Base-by-base conservation (phyloP, 2,329 filamentous ascomycete genomes). In the Stagonosporopsis chrysanthemi region DNA sequence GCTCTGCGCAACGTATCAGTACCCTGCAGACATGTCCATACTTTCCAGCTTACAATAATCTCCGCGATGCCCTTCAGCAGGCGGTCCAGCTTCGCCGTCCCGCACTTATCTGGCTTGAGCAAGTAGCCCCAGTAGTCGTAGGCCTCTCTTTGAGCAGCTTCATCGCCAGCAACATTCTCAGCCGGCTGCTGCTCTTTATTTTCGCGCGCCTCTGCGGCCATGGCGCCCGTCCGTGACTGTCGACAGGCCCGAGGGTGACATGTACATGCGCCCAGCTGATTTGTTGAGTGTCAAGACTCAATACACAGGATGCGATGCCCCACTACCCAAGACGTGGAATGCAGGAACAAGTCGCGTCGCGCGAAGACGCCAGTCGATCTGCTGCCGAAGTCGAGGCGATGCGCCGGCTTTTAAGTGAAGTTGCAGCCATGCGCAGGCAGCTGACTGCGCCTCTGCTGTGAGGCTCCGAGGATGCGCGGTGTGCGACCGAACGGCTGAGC, bases 71-170 rank as follows among this genome's bases (percentile, higher is more conserved):
- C 81, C 53, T 74, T 72, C 26, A 83, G 72, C 49, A 83, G 63
- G 26, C 75, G 70, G 65, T 82, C 79, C 39, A 83, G 71, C 62
- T 75, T 72, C 23, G 79, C 75, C 3, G 79, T 82, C 29, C 80
- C 81, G 51, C 79, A 81, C 67, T 82, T 82, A 74, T 83, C 80
- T n/a, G 73, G 66, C 66, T 80, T 78, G 70, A 83, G 79, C 35
- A 83, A 68, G 60, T 81, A 82, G 12, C 79, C 80, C 81, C 81
- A 83, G 62, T 81, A 82, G 59, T 82, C 74, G 49, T 73, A 74
- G 6, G 81, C 80, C 68, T 83, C 81, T 52, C 65, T 65, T 19
- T 71, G 65, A 28, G 70, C 65, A n/a, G 73, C 67, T 44, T 75
- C 68, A 39, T 53, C 60, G 43, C 67, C 65, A 14, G 64, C 62